Evolutionary conservation across 2,329 filamentous ascomycete genomes (phyloP), one percentile per base, ranked within the genome.

Genomic region (Aspergillus proliferans): DNA sequence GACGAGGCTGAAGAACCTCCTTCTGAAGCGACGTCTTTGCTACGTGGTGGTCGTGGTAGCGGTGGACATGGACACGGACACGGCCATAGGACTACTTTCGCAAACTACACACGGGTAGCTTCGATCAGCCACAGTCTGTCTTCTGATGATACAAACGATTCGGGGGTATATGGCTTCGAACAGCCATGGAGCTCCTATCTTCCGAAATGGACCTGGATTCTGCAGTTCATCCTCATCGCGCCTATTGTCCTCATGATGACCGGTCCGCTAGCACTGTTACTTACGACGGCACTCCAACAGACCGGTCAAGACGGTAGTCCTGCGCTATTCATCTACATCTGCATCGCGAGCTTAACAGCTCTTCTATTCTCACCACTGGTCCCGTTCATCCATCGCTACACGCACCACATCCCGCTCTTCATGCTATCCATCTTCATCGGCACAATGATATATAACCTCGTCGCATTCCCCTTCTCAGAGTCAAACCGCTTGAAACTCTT

Each of bases 351-450:
- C 6, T 77, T 92, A 53, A 83, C 84, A 10, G 80, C 88, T 1
- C 64, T 95, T 1, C 64, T 95, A 0, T 71, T 96, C 15, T 73
- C 88, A 1, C 93, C 93, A 0, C 67, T 89, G 2, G 80, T 84
- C 0, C 93, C 93, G 0, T 95, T 95, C 64, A 77, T 95, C 38
- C 91, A 97, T 66, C 85, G 92, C 40, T 82, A 93, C 54, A 88
- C 85, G 1, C 86, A 87, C 63, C 89, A 95, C 51, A 67, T 97
- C 3, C 91, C 93, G 0, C 72, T 85, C 0, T 84, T 95, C 58
- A 69, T 96, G 14, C 76, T 94, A 24, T 64, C 85, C 10, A 73
- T 95, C 7, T 88, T 90, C 52, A 62, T 82, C 21, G 87, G 78
- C 26, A 94, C 89, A 1, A 71, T 94, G 24, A 79, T 91, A 48